These are phyloP conservation scores for Pleurotus pulmonarius DNA, from an alignment of 768 basidiomycete genomes.

Conservation along the genomic window DNA sequence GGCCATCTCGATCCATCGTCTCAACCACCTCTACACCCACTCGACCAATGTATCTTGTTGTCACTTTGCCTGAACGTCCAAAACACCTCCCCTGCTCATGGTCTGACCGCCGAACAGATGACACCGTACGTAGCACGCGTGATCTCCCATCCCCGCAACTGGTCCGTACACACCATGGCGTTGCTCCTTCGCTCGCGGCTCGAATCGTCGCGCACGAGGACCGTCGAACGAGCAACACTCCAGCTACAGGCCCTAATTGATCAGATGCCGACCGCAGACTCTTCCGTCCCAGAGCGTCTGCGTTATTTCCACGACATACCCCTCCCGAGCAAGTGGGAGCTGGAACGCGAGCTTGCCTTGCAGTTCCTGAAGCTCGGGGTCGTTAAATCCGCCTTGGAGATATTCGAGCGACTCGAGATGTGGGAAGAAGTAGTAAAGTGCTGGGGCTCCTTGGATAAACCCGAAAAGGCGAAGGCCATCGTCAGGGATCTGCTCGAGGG, in stretches of 20 bases:
- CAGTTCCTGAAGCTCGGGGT: slow-evolving; percentile 86
- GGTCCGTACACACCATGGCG: slow-evolving; percentile 97
- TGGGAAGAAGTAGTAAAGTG: slow-evolving; percentile 97
- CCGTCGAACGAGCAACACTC: slow-evolving; percentile 87
- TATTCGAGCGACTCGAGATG: slow-evolving; percentile 94
- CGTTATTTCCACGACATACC: slow-evolving; percentile 77
- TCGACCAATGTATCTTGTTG: slow-evolving; percentile 92
- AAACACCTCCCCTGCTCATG: slow-evolving; percentile 86
- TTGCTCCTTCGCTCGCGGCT: slow-evolving; percentile 90
- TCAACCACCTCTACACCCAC: slow-evolving; percentile 85
- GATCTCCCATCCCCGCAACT: slow-evolving; percentile 85
- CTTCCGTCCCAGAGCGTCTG: slow-evolving; percentile 68
- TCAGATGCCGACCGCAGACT: slow-evolving; percentile 91
- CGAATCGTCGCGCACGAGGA: slow-evolving; percentile 84
- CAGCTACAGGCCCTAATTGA: slow-evolving; percentile 96
- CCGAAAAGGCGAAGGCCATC: slow-evolving; percentile 73
- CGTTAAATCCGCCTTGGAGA: slow-evolving; percentile 84
- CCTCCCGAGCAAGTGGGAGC: slow-evolving; percentile 88
- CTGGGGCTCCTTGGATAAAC: slow-evolving; percentile 76
- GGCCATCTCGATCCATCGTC: slow-evolving; percentile 74
- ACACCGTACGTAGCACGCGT: slow-evolving; percentile 87
- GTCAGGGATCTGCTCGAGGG: slow-evolving; percentile 87
- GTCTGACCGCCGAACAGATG: slow-evolving; percentile 91
- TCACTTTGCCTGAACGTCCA: slow-evolving; percentile 87
- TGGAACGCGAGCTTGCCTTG: slow-evolving; percentile 86